Evolutionary conservation across 768 basidiomycete species (phyloP).

Genomic region (Clitopilus hobsonii): DNA sequence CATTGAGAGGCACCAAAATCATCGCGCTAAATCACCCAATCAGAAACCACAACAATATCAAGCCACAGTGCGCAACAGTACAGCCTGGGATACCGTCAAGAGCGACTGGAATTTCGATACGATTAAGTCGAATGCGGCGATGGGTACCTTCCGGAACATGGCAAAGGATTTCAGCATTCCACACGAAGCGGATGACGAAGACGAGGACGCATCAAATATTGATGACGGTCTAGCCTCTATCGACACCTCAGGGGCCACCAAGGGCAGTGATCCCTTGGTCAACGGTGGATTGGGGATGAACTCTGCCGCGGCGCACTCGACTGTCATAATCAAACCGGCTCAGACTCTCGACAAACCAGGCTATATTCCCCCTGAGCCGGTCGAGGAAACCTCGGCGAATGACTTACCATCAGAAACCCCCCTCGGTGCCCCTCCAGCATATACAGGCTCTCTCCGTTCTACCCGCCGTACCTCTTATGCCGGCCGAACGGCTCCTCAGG

Average conservation of each 20-base stretch:
- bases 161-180: conserved; percentile 59
- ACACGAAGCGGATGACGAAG: conserved; percentile 53
- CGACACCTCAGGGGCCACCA: conserved; percentile 59
- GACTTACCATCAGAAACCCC: conserved; percentile 33
- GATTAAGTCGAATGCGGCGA: conserved; percentile 61
- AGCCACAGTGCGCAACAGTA: conserved; percentile 51
- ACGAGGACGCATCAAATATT: conserved; percentile 43
- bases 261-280: conserved; percentile 52
- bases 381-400: conserved; percentile 28
- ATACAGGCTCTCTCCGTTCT: conserved; percentile 60
- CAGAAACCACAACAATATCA: conserved; percentile 53
- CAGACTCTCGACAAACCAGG: conserved; percentile 8
- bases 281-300: conserved; percentile 43
- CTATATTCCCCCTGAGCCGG: conserved; percentile 24
- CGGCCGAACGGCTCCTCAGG: conserved; percentile 57
- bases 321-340: conserved; percentile 59
- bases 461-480: conserved; percentile 75
- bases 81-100: conserved; percentile 74
- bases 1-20: conserved; percentile 83
- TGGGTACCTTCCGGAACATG: conserved; percentile 76
- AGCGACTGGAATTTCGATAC: conserved; percentile 98
- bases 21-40: conserved; percentile 57
- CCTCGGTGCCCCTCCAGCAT: conserved; percentile 69
- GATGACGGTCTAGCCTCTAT: conserved; percentile 37
- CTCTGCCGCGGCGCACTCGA: conserved; percentile 59